Conservation (phyloP, 2,329 filamentous ascomycete genomes). For the Orbilia brochopaga region DNA sequence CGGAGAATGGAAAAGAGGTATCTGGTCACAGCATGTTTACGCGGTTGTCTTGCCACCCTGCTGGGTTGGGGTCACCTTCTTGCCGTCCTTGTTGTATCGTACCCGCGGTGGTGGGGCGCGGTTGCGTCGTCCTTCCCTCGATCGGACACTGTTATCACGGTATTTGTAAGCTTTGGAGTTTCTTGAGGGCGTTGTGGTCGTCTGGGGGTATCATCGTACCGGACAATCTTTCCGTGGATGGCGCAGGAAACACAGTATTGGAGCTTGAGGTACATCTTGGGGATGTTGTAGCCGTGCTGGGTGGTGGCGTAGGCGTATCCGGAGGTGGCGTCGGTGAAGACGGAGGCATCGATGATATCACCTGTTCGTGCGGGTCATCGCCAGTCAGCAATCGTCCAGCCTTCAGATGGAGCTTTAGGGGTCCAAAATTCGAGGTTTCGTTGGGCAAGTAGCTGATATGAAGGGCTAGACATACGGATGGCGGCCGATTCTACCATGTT, state of each 20-base stretch:
- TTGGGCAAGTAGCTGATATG: not conserved
- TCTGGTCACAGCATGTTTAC: constrained; percentile 18
- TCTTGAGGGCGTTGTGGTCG: not conserved
- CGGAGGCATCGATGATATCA: constrained; percentile 99
- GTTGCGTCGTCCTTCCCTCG: constrained; percentile 95
- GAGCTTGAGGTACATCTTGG: constrained; percentile 99
- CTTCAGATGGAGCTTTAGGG: not conserved
- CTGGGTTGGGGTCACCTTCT: constrained; percentile 95
- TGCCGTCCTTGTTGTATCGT: constrained; percentile 99
- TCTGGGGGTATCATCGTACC: constrained; percentile 70
- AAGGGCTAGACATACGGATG: constrained; percentile 78
- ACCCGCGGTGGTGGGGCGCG: constrained; percentile 96
- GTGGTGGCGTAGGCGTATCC: constrained; percentile 27
- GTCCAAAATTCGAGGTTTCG: not conserved
- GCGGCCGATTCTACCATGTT: constrained; percentile 99
- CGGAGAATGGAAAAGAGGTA: constrained; percentile 31
- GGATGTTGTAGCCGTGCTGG: constrained; percentile 84
- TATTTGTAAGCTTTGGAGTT: constrained; percentile 59
- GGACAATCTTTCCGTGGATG: constrained; percentile 99
- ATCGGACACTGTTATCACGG: constrained; percentile 77
- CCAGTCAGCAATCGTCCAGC: not conserved
- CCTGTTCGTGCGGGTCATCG: constrained; percentile 64
- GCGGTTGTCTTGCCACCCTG: constrained; percentile 67
- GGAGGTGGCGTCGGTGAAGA: constrained; percentile 69
- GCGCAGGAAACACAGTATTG: constrained; percentile 99